phyloP scores from a whole-genome alignment of 148 eudicot species.

The Rhododendron williamsianum region DNA sequence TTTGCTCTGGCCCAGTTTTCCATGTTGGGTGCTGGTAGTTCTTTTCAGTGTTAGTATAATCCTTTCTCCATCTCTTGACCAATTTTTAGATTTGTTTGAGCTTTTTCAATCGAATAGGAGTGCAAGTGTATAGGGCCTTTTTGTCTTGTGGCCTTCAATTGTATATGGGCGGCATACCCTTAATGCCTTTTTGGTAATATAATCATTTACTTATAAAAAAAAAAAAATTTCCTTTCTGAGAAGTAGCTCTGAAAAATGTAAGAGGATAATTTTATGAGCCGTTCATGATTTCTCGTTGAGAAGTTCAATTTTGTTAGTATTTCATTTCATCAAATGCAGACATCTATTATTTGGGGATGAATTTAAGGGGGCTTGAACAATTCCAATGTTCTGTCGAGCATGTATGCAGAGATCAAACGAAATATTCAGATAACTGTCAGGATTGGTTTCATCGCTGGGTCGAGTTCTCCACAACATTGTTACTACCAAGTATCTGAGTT shows the following conservation, averaged over 20 bases:
- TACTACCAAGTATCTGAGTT: not conserved
- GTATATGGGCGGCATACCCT: too few relatives aligned
- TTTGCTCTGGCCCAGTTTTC: slow-evolving; percentile 7
- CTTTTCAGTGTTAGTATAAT: not conserved
- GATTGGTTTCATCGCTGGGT: not conserved
- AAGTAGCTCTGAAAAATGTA: not conserved
- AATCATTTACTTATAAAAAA: too few relatives aligned
- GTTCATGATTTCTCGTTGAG: not conserved
- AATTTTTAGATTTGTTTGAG: too few relatives aligned
- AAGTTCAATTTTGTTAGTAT: not conserved
- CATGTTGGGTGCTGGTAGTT: slow-evolving; percentile 13
- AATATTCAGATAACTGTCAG: not conserved
- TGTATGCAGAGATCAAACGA: not conserved
- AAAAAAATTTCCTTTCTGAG: not conserved
- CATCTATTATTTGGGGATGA: not conserved
- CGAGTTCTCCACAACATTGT: not conserved
- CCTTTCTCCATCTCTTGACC: not conserved
- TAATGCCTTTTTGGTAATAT: too few relatives aligned
- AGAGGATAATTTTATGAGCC: not conserved
- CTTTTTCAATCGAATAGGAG: too few relatives aligned
- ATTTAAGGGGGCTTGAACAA: not conserved
- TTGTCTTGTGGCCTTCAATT: too few relatives aligned
- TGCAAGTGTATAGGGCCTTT: too few relatives aligned
- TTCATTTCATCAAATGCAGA: not conserved
- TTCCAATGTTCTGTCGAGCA: not conserved